Evolutionary conservation across 805 yeast genomes (phyloP).

Genomic region (Schizosaccharomyces cryophilus): DNA sequence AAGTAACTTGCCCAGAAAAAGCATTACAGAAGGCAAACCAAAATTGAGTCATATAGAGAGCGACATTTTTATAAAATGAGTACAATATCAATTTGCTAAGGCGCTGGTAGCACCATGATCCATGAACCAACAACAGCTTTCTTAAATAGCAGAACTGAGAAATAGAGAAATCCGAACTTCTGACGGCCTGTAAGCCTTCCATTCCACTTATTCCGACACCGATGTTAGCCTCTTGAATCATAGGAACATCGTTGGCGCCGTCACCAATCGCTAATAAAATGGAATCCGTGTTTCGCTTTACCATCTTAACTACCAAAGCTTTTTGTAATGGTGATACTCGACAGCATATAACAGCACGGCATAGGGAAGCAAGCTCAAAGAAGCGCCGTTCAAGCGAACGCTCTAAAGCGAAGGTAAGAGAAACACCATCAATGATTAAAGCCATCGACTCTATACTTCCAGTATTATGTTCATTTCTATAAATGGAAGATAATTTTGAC

Average conservation of each 20-base stretch:
- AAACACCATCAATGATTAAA: slow-evolving; percentile 79
- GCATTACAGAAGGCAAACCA: slow-evolving; percentile 90
- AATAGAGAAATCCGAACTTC: slow-evolving; percentile 91
- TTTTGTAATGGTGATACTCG: slow-evolving; percentile 94
- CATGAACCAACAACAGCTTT: slow-evolving; percentile 73
- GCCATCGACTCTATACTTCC: slow-evolving; percentile 65
- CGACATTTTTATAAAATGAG: slow-evolving; percentile 86
- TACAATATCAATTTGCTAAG: slow-evolving; percentile 77
- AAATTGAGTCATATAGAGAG: slow-evolving; percentile 90
- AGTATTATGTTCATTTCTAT: slow-evolving; percentile 8
- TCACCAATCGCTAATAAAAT: slow-evolving; percentile 86
- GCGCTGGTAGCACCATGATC: slow-evolving; percentile 93
- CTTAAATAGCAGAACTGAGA: slow-evolving; percentile 80
- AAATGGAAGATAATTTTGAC: slow-evolving; percentile 52
- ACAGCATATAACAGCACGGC: slow-evolving; percentile 93
- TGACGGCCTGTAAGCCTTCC: slow-evolving; percentile 99
- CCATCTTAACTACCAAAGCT: slow-evolving; percentile 86
- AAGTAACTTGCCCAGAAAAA: slow-evolving; percentile 82
- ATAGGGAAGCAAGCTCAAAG: slow-evolving; percentile 54
- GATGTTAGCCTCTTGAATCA: slow-evolving; percentile 98
- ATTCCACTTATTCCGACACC: slow-evolving; percentile 97
- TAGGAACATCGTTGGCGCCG: slow-evolving; percentile 96
- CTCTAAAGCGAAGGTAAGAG: slow-evolving; percentile 67
- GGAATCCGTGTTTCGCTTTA: slow-evolving; percentile 48
- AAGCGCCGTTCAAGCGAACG: slow-evolving; percentile 53